Base-by-base conservation (phyloP, 2,329 filamentous ascomycete species). In the Fusarium secorum region DNA sequence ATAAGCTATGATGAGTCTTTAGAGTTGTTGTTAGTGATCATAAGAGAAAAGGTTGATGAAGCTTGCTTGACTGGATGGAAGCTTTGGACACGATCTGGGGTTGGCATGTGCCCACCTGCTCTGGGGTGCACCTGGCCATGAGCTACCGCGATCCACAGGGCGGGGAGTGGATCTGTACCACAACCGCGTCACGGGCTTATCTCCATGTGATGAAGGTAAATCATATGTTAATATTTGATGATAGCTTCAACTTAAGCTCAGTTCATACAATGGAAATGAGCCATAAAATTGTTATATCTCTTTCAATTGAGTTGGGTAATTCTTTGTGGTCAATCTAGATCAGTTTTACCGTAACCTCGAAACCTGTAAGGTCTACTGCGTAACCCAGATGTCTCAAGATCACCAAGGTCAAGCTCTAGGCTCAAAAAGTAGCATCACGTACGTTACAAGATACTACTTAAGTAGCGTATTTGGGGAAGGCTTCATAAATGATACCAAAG, bases 61-160 rank as follows among this genome's bases (percentile, higher is more conserved):
- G 66, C 53, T 66, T 48, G 10, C 18, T 32, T 62, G 41, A 46
- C 22, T 22, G 18, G 39, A 38, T 30, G 56, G 45, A 46, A 68
- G 64, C 64, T 68, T 46, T 68, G 59, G 52, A 64, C 35, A 66
- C 64, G 53, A 62, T 58, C 64, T 35, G 66, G 64, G 64, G 69
- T 72, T 70, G 69, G 69, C 69, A 71, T 71, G 69, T 72, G 69
- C 65, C 60, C 63, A 68, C 60, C 28, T 72, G 46, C 48, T 38
- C 32, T n/a, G 60, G 58, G 60, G 68, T 71, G 64, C 65, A 70
- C 69, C 64, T 71, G 69, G 69, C 68, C 64, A 68, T 68, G 48
- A 71, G 53, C 68, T 68, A 45, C 63, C 44, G 64, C 60, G 68
- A 62, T 72, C 69, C 60, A 66, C 60, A 55, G 46, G 46, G 68